Percentiles rank a stretch among this genome's conserved stretches.
These are phyloP conservation scores for Blastobotrys niveus DNA, from an alignment of 1,139 yeast species.

Conservation along the genomic window DNA sequence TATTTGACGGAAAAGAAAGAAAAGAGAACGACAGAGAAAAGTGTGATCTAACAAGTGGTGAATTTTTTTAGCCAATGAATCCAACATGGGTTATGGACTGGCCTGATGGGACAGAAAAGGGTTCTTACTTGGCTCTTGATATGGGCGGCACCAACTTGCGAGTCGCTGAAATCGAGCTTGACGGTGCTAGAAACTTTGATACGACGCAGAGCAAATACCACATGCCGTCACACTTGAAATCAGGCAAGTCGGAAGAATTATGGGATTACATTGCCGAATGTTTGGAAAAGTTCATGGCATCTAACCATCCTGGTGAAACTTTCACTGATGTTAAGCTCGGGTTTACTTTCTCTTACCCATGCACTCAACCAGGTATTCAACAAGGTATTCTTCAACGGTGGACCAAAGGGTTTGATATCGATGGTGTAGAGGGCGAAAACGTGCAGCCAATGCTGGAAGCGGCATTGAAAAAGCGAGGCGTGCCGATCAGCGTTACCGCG, in stretches of 20 bases:
- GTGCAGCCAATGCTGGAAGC: constrained; percentile 86
- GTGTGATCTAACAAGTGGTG: too few relatives aligned
- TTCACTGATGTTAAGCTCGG: constrained; percentile 61
- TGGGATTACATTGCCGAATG: constrained; percentile 85
- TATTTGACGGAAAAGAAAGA: neutral
- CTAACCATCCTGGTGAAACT: constrained; percentile 51
- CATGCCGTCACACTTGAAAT: constrained; percentile 69
- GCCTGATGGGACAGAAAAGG: constrained; percentile 88
- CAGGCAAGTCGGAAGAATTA: constrained; percentile 66
- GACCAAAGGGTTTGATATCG: constrained; percentile 97
- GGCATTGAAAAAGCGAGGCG: constrained; percentile 55
- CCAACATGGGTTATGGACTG: constrained; percentile 93
- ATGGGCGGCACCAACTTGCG: constrained; percentile 94
- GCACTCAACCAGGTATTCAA: constrained; percentile 76
- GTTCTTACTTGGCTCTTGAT: constrained; percentile 87
- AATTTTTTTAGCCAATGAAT: constrained; percentile 68
- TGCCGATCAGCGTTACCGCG: constrained; percentile 85
- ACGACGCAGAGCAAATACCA: constrained; percentile 74
- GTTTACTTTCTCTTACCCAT: constrained; percentile 93
- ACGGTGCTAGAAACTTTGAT: constrained; percentile 74
- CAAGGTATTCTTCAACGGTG: constrained; percentile 87
- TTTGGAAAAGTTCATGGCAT: constrained; percentile 55
- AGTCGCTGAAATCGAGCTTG: constrained; percentile 76
- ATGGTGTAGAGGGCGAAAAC: constrained; percentile 77
- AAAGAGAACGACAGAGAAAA: neutral